Conservation (phyloP, 1,284 basidiomycete genomes). For the Sporisorium iseilematis-ciliati region DNA sequence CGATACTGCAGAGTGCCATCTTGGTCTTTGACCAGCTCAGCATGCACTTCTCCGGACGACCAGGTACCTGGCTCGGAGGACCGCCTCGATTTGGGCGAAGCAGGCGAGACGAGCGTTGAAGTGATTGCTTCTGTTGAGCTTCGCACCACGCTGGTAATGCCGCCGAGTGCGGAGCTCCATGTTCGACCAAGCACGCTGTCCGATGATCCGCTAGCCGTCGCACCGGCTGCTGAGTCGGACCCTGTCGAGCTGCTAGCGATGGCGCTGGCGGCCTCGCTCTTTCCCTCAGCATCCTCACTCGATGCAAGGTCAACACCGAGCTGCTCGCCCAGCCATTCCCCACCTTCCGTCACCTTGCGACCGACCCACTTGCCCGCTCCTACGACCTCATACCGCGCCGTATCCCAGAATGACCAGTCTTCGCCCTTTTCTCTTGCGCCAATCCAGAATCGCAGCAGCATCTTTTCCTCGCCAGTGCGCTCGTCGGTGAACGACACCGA, state of each 20-base stretch:
- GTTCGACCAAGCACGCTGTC: slow-evolving; percentile 25
- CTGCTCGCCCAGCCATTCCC: slow-evolving; percentile 49
- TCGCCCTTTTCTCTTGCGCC: slow-evolving; percentile 59
- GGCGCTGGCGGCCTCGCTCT: neutral
- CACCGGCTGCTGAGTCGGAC: neutral
- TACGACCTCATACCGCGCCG: slow-evolving; percentile 37
- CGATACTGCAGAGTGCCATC: slow-evolving; percentile 59
- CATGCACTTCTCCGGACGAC: slow-evolving; percentile 60
- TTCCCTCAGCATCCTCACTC: neutral
- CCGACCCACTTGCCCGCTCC: slow-evolving; percentile 53
- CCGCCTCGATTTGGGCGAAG: slow-evolving; percentile 17
- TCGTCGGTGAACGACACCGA: slow-evolving; percentile 46
- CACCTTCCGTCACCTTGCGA: slow-evolving; percentile 46
- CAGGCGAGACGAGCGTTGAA: slow-evolving; percentile 23
- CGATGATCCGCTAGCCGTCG: slow-evolving; percentile 5
- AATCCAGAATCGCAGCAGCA: slow-evolving; percentile 61
- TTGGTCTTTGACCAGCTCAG: slow-evolving; percentile 62
- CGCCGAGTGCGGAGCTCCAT: slow-evolving; percentile 38
- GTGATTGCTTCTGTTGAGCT: slow-evolving; percentile 42
- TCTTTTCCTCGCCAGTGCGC: slow-evolving; percentile 51
- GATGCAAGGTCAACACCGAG: slow-evolving; percentile 26
- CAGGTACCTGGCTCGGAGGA: slow-evolving; percentile 55
- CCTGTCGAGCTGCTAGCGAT: neutral
- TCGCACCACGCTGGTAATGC: slow-evolving; percentile 33
- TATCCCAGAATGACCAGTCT: slow-evolving; percentile 54